These are phyloP conservation scores for Kwoniella sp. DNA, from an alignment of 768 basidiomycete genomes.

Conservation along the genomic window DNA sequence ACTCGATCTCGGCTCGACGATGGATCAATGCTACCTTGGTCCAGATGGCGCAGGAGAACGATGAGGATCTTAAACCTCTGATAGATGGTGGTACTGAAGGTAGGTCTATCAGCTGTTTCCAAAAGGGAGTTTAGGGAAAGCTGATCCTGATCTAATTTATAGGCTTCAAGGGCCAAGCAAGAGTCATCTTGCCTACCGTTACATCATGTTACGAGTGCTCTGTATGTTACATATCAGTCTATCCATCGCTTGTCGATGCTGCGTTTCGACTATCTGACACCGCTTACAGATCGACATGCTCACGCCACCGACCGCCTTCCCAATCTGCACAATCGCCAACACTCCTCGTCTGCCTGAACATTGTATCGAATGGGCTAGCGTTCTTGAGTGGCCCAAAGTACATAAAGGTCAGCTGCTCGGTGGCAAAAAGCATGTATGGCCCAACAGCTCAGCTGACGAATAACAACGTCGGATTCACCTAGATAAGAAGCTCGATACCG, in stretches of 20 bases:
- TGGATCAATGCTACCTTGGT: constrained; percentile 99
- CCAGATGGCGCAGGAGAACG: constrained; percentile 90
- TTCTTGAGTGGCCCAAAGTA: constrained; percentile 95
- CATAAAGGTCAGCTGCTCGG: constrained; percentile 67
- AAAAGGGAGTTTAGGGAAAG: no score
- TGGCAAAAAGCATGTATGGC: background rate
- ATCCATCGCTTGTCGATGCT: background rate
- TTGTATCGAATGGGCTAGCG: constrained; percentile 99
- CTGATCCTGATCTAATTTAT: constrained; percentile 6
- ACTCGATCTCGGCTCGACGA: constrained; percentile 92
- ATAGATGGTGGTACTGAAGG: constrained; percentile 99
- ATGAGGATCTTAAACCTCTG: constrained; percentile 90
- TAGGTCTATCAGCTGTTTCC: constrained; percentile 52
- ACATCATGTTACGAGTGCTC: constrained; percentile 98
- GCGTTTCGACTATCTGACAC: background rate
- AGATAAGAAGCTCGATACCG: constrained; percentile 97
- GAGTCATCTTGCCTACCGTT: constrained; percentile 91
- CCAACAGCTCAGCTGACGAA: background rate
- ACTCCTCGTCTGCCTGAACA: constrained; percentile 97
- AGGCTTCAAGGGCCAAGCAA: constrained; percentile 99
- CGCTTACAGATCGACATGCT: constrained; percentile 75
- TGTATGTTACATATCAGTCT: constrained; percentile 44
- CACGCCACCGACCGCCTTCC: constrained; percentile 94
- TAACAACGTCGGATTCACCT: constrained; percentile 5
- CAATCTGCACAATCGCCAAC: constrained; percentile 98